Evolutionary conservation across 805 yeast genomes (phyloP).

Genomic region (Kluyveromyces aestuarii): DNA sequence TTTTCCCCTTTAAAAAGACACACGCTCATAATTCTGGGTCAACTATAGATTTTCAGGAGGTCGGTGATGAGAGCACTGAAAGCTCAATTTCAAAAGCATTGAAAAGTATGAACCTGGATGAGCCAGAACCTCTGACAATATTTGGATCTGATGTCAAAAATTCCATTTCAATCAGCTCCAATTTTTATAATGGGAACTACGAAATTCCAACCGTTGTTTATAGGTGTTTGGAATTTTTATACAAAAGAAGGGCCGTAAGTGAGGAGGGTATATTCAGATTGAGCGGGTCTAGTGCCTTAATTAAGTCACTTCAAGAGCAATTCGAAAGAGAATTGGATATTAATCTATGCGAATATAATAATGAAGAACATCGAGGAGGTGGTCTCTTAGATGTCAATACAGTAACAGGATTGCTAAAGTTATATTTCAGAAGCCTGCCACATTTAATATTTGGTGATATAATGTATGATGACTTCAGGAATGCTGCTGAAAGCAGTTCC

Average conservation of each 20-base stretch:
- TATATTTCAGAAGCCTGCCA: conserved; percentile 73
- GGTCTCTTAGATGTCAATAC: conserved; percentile 66
- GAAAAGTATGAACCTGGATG: conserved; percentile 23
- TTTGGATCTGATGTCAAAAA: conserved; percentile 59
- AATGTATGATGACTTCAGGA: conserved; percentile 32
- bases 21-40: conserved; percentile 4
- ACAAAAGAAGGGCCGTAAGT: conserved; percentile 56
- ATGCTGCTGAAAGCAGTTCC: conserved; percentile 25
- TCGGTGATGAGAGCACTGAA: conserved; percentile 13
- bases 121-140: conserved; percentile 21
- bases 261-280: conserved; percentile 89
- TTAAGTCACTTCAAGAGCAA: conserved; percentile 54
- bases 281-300: conserved; percentile 78
- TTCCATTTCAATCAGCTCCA: conserved; percentile 44
- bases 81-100: conserved; percentile 23
- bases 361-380: conserved; percentile 10
- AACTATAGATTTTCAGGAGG: conserved; percentile 20
- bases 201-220: conserved; percentile 63
- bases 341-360: conserved; percentile 41
- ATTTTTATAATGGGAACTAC: conserved; percentile 28
- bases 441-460: conserved; percentile 54
- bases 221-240: conserved; percentile 63
- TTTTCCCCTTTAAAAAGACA: conserved; percentile 45
- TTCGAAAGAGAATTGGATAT: conserved; percentile 65
- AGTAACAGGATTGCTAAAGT: conserved; percentile 75